phyloP scores from a whole-genome alignment of 352 stramenopile genomes.

The Pythium dissotocum region DNA sequence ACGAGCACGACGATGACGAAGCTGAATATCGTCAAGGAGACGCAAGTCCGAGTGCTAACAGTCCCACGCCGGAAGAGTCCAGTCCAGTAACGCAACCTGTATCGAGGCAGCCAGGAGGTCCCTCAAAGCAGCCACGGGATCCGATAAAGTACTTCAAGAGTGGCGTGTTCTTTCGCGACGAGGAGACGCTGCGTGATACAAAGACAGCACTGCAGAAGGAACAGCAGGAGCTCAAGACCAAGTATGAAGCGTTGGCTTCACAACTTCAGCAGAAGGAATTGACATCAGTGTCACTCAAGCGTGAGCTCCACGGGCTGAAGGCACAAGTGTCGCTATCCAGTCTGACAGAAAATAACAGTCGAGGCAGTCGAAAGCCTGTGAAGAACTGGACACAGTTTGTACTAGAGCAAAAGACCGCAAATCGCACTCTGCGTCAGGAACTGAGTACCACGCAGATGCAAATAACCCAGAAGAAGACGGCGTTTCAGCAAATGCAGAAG shows the following conservation, averaged over 20 bases:
- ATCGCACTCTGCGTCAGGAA: conserved; percentile 38
- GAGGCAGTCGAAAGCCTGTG: conserved; percentile 20
- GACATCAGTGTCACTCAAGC: conserved; percentile 36
- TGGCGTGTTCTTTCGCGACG: conserved; percentile 56
- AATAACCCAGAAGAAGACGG: conserved; percentile 21
- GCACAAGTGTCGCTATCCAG: conserved; percentile 46
- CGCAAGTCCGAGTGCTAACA: not conserved
- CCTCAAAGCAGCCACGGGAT: conserved; percentile 16
- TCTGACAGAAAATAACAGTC: conserved; percentile 1
- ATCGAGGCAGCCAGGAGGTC: not conserved
- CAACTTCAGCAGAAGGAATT: conserved; percentile 43
- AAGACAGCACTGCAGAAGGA: conserved; percentile 38
- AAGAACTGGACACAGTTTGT: conserved; percentile 49
- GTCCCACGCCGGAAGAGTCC: conserved; percentile 9
- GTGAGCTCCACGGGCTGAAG: conserved; percentile 56
- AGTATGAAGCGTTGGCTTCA: conserved; percentile 33
- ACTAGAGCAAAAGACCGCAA: conserved; percentile 46
- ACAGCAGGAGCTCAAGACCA: conserved; percentile 37
- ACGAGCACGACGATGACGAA: conserved; percentile 23
- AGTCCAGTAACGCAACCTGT: not conserved
- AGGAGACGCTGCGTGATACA: conserved; percentile 50
- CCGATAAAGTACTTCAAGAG: conserved; percentile 28
- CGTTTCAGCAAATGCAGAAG: conserved; percentile 17
- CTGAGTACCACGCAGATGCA: conserved; percentile 22
- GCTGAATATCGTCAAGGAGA: conserved; percentile 7